Evolutionary conservation across 805 yeast species (phyloP).

Genomic region (Teunomyces lycoperdinae): DNA sequence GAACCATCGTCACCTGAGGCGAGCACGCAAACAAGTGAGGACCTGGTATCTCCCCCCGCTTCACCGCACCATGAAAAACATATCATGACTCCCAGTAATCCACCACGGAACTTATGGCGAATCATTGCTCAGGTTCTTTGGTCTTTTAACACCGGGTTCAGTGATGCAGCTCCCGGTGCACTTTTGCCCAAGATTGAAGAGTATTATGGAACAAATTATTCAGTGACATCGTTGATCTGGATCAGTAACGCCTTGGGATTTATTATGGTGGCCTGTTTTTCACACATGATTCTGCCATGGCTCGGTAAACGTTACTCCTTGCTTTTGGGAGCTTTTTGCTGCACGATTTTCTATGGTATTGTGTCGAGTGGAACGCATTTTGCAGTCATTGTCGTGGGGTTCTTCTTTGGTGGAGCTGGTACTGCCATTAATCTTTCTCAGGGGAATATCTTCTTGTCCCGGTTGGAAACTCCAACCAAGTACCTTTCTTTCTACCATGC

Average conservation of each 20-base stretch:
- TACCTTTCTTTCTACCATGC: constrained; percentile 66
- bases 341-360: constrained; percentile 42
- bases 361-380: constrained; percentile 49
- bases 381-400: constrained; percentile 47
- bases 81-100: constrained; percentile 39
- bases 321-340: constrained; percentile 34
- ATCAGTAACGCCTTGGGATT: constrained; percentile 56
- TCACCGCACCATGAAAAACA: background rate
- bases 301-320: constrained; percentile 43
- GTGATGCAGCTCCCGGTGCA: constrained; percentile 62
- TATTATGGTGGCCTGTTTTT: constrained; percentile 47
- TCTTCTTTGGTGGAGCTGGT: constrained; percentile 59
- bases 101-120: constrained; percentile 44
- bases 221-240: constrained; percentile 59
- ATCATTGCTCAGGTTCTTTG: constrained; percentile 39
- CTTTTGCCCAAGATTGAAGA: constrained; percentile 53
- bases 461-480: constrained; percentile 52
- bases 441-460: constrained; percentile 49
- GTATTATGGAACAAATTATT: constrained; percentile 46
- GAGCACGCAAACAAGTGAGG: background rate
- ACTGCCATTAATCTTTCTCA: constrained; percentile 49
- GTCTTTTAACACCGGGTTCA: constrained; percentile 42
- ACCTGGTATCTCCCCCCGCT: background rate
- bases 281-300: constrained; percentile 40
- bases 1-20: background rate